Evolutionary conservation across 2,329 filamentous ascomycete species (phyloP).

Genomic region (Stromatinia cepivora): DNA sequence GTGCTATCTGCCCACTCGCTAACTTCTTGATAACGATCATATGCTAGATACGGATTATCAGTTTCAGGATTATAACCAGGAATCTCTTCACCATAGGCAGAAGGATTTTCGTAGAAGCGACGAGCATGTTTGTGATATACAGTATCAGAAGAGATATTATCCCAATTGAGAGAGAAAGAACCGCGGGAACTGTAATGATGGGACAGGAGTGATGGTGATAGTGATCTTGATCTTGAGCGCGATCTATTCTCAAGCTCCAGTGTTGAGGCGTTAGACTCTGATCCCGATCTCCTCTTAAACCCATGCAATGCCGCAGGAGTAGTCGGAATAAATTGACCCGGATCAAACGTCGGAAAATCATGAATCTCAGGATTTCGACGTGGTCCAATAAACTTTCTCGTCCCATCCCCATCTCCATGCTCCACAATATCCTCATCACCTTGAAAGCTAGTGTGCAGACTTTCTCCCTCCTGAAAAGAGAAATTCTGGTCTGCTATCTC

Average conservation of each 20-base stretch:
- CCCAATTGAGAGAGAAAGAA: slow-evolving; percentile 12
- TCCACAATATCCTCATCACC: slow-evolving; percentile 4
- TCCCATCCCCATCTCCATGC: neutral
- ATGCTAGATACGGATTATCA: slow-evolving; percentile 17
- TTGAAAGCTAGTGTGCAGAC: neutral
- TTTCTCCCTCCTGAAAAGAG: neutral
- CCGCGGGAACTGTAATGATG: neutral
- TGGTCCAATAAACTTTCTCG: neutral
- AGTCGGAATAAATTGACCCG: neutral
- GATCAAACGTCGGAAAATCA: slow-evolving; percentile 2
- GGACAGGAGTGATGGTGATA: neutral
- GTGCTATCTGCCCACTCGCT: slow-evolving; percentile 12
- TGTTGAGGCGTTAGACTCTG: neutral
- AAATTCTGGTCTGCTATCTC: neutral
- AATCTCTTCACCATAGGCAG: slow-evolving; percentile 6
- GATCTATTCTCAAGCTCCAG: neutral
- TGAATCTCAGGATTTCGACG: slow-evolving; percentile 2
- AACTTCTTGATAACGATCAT: slow-evolving; percentile 11
- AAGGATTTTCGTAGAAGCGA: slow-evolving; percentile 9
- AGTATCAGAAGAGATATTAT: slow-evolving; percentile 11
- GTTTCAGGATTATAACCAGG: slow-evolving; percentile 5
- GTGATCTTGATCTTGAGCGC: neutral
- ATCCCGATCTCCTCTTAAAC: neutral
- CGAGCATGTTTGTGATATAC: slow-evolving; percentile 18
- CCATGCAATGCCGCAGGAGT: neutral